A percentile compares a stretch with the other conserved stretches of the same genome.
These are phyloP conservation scores for Epichloe brachyelytri DNA, from an alignment of 2,329 filamentous ascomycete species.

Conservation along the genomic window DNA sequence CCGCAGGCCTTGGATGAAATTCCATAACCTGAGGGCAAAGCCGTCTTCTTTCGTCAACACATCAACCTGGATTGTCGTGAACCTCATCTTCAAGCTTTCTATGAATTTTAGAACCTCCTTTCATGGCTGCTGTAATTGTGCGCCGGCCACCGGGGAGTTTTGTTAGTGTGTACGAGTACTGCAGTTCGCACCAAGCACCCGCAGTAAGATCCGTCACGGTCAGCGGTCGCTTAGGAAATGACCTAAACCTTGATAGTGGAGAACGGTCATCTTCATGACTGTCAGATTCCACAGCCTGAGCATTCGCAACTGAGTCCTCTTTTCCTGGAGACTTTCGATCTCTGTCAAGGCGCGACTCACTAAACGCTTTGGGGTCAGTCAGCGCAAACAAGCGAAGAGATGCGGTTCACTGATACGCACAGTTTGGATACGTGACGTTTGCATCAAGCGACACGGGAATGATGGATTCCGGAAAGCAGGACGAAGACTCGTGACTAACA, in stretches of 20 bases:
- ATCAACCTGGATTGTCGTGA: slow-evolving; percentile 61
- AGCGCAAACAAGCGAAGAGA: slow-evolving; percentile 6
- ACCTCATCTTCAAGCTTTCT: slow-evolving; percentile 76
- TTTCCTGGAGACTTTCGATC: slow-evolving; percentile 8
- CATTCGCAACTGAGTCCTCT: slow-evolving; percentile 3
- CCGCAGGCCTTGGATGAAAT: slow-evolving; percentile 73
- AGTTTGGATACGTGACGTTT: slow-evolving; percentile 35
- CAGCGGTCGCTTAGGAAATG: slow-evolving; percentile 62
- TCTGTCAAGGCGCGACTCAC: slow-evolving; percentile 34
- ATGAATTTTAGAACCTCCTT: slow-evolving; percentile 66
- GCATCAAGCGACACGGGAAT: slow-evolving; percentile 9
- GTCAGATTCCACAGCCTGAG: neutral
- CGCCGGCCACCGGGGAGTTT: slow-evolving; percentile 59
- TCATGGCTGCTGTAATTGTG: slow-evolving; percentile 70
- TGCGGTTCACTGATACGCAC: slow-evolving; percentile 27
- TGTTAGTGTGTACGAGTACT: slow-evolving; percentile 80
- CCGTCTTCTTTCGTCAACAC: slow-evolving; percentile 65
- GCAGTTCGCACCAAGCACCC: slow-evolving; percentile 90
- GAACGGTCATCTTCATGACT: slow-evolving; percentile 24
- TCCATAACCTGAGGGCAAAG: slow-evolving; percentile 79
- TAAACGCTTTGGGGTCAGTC: slow-evolving; percentile 60
- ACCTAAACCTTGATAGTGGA: slow-evolving; percentile 68
- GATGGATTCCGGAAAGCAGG: neutral
- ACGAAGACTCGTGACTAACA: neutral
- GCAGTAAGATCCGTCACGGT: slow-evolving; percentile 81